Evolutionary conservation across 2,329 filamentous ascomycete species (phyloP), one percentile per base, ranked within the genome.

Genomic region (Beauveria medogensis): DNA sequence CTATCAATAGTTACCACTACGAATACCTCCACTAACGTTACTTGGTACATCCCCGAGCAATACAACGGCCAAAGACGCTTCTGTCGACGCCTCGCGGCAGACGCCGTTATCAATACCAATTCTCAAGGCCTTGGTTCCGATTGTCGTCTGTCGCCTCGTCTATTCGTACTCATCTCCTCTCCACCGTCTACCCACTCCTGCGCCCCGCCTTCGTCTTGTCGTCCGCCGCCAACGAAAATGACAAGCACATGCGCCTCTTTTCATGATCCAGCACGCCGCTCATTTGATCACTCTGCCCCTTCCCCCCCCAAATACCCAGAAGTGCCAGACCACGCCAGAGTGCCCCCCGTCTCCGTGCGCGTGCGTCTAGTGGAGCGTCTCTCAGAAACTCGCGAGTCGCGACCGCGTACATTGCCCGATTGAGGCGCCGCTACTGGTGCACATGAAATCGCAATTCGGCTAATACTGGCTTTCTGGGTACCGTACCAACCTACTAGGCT

Each of bases 311-410:
- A 28, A 16, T 44, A 57, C 14, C 44, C 30, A 46, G 26, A 28
- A 28, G 26, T 28, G 26, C 26, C 26, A 28, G 30, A 30, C 30
- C 30, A 30, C 30, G 10, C 28, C 30, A 48, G 24, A 40, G 9
- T 24, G 55, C n/a, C 34, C 47, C 47, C 44, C 18, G 30, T 37
- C 44, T 22, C 55, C 55, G 55, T 59, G 55, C 55, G 55, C 22
- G 47, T 59, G 55, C 55, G 47, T 58, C 55, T 58, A 58, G 55
- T 58, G 46, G 55, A 58, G 46, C 44, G 55, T 48, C 55, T 50
- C 28, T 22, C 40, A 41, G 26, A 26, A 40, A 16, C 24, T n/a
- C n/a, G n/a, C n/a, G n/a, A n/a, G n/a, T 40, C 8, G 47, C 44
- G 46, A 28, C 24, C 55, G 34, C 55, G 55, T 50, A 12, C 55